A percentile compares a stretch with the other conserved stretches of the same genome.
Evolutionary conservation across 257 asterid genomes (phyloP).

Genomic region (Prunella vulgaris): DNA sequence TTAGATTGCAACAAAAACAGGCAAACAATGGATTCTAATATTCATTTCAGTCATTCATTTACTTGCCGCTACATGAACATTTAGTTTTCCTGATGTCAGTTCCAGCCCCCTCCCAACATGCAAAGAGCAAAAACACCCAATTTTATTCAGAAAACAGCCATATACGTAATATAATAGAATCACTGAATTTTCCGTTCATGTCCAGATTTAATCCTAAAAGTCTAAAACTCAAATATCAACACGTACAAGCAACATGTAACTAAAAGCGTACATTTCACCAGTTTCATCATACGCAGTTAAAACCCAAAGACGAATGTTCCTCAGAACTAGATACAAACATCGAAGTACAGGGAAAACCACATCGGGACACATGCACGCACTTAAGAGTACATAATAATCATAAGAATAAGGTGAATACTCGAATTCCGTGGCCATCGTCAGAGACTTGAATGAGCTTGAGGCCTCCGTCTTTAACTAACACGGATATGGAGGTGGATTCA

Average conservation of each 20-base stretch:
- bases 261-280: not conserved
- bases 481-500: constrained; percentile 64
- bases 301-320: not conserved
- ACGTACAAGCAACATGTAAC: not conserved
- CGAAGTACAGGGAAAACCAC: not conserved
- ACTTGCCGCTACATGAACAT: not conserved
- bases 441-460: constrained; percentile 94
- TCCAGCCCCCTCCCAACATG: not conserved
- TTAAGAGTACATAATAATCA: not conserved
- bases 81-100: not conserved
- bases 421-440: constrained; percentile 95
- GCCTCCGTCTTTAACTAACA: constrained; percentile 81
- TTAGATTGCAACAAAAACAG: not conserved
- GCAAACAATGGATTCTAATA: not conserved
- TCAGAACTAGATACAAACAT: not conserved
- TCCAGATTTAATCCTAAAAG: not conserved
- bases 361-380: not conserved
- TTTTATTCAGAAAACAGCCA: not conserved
- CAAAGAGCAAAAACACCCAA: not conserved
- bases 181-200: not conserved
- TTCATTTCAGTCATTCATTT: not conserved
- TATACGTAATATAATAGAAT: not conserved
- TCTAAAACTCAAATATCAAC: not conserved
- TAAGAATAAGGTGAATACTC: constrained; percentile 33
- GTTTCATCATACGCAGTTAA: not conserved